Evolutionary conservation across 2,329 filamentous ascomycete genomes (phyloP), one percentile per base, ranked within the genome.

Genomic region (Drechslerella dactyloides): DNA sequence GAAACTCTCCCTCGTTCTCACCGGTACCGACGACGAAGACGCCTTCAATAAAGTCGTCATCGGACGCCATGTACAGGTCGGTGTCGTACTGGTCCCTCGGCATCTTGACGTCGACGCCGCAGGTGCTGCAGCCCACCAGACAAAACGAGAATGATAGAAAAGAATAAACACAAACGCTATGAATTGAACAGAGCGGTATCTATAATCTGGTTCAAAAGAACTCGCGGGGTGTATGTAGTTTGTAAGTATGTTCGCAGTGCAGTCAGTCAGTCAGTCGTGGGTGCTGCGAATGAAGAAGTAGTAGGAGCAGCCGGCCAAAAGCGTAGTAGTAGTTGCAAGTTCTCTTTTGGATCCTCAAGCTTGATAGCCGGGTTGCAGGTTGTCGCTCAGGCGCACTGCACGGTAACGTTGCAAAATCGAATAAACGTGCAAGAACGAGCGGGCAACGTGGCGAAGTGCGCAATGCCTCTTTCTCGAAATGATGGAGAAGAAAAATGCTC

Each of bases 51-150:
- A 40, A 59, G 21, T 70, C 66, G 48, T 70, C 66, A 27, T 70
- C 66, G 13, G 66, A 70, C 21, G 66, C 66, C 54, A 63, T 59
- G 42, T 60, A 70, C 13, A 70, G 24, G 53, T 70, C 66, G n/a
- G 54, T 70, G 23, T 70, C 66, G 46, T 70, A 70, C 23, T 70
- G 59, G 51, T 70, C 59, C 35, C 59, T 64, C 54, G 48, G 48
- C 66, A 70, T 70, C 3, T 69, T 53, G 64, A 33, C 27, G 37
- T 42, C 13, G 37, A 5, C 37, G 15, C 37, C 37, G 37, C n/a
- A 15, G n/a, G n/a, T n/a, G n/a, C n/a, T n/a, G n/a, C n/a, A n/a
- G n/a, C n/a, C n/a, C n/a, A n/a, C n/a, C n/a, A n/a, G n/a, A n/a
- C n/a, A n/a, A n/a, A n/a, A n/a, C n/a, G 13, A 42, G 11, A 42